phyloP scores from a whole-genome alignment of 768 basidiomycete species.

The Rhodosporidiobolus sp. region DNA sequence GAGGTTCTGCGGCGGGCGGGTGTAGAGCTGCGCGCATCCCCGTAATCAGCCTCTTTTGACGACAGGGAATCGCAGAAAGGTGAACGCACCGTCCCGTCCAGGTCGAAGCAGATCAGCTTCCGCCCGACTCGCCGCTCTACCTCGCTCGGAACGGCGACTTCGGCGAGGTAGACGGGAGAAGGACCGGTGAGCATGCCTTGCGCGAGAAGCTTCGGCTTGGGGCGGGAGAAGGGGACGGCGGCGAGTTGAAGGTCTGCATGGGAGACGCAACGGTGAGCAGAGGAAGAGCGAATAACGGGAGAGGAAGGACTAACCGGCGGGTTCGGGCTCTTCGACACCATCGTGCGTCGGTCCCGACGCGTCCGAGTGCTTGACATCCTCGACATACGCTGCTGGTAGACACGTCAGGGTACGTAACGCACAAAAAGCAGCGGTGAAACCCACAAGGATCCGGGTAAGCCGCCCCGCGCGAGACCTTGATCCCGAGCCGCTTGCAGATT shows the following conservation, averaged over 20 bases:
- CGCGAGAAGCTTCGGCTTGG: conserved; percentile 18
- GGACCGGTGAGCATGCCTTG: conserved; percentile 12
- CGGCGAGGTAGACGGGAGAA: not conserved
- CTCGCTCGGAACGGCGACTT: not conserved
- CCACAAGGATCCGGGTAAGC: conserved; percentile 22
- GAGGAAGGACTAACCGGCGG: not conserved
- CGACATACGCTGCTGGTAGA: no score
- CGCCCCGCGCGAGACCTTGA: conserved; percentile 20
- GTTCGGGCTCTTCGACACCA: no score
- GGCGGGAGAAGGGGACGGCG: not conserved
- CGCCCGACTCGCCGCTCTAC: not conserved
- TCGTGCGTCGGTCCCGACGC: no score
- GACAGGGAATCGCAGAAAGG: not conserved
- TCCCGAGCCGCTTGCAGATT: conserved; percentile 11
- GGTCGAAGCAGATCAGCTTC: conserved; percentile 24
- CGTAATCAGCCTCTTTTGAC: not conserved
- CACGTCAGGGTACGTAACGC: not conserved
- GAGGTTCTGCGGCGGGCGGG: conserved; percentile 34
- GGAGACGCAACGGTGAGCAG: no score
- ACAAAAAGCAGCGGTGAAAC: no score
- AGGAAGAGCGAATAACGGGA: not conserved
- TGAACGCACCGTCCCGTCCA: conserved; percentile 28
- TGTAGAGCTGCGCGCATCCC: conserved; percentile 17
- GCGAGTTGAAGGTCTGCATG: no score
- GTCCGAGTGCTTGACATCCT: no score